Evolutionary conservation across 2,329 filamentous ascomycete species (phyloP), one percentile per base, ranked within the genome.

Genomic region (Macroventuria anomochaeta): DNA sequence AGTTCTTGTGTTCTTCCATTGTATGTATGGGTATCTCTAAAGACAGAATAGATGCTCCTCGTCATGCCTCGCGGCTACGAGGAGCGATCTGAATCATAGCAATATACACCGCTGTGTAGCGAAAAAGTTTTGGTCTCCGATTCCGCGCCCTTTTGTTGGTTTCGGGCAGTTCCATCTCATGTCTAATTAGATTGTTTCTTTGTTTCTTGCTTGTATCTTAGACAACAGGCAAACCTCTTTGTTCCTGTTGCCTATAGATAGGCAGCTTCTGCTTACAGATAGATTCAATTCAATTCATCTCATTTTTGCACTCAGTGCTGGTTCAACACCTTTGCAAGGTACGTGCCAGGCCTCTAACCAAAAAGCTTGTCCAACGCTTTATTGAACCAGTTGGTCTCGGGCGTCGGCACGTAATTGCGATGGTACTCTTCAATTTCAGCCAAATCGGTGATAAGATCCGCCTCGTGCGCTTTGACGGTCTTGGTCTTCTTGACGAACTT

Each of bases 381-480:
- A 38, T 77, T 77, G 36, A 72, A 70, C 20, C 40, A 40, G 44
- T 77, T 79, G 52, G 76, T 82, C 15, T 86, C 78, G 1, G 80
- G 80, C 20, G 55, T 70, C 2, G 81, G 78, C 10, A 88, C 77
- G 65, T 81, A 90, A 38, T 82, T 85, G 31, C 78, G 77, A 47
- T 85, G 83, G 62, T 91, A 90, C 56, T 88, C 85, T 39, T 88
- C 88, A 57, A 91, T 84, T 58, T 85, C 85, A 1, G 83, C 84
- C 13, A 89, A 67, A 57, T 88, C 86, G 44, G 82, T 81, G 11
- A 79, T 70, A 21, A 91, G 72, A 68, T 91, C 88, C 1, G 87
- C 82, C 46, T 90, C 83, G 12, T 81, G 74, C 0, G 85, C 78
- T 52, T 78, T 80, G 44, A 79, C 69, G 53, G 83, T 80, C 46